Base-by-base conservation (phyloP, 176 grass and related monocot species). In the Aegilops tauschii region DNA sequence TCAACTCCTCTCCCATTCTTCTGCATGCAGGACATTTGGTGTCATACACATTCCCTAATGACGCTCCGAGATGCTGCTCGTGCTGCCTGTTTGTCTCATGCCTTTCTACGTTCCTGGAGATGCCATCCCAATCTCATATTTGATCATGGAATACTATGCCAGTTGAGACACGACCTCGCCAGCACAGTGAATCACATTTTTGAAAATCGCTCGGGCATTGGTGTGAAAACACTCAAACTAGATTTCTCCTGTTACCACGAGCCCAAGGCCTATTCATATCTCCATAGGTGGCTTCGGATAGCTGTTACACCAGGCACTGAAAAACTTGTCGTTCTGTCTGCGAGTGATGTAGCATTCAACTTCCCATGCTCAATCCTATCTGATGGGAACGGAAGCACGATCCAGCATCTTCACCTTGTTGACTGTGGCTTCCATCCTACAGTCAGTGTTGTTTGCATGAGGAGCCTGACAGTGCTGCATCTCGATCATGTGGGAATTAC, bases 11-110 rank as follows among this genome's bases (percentile, higher is more conserved):
- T 67, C 29, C 6, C 29, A 8, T 30, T 30, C 12, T 67, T 39
- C 4, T 39, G 18, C 9, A 70, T 12, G 67, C 9, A 70, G 34
- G 67, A 70, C 39, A 27, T 73, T 12, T 45, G 70, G 70, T 44
- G 5, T 73, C 70, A 73, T 40, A 73, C 45, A 73, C 70, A 73
- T 73, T 73, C 70, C 37, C n/a, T 73, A 44, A 45, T 73, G 70
- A n/a, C 4, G n/a, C 70, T 73, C 1, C 69, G 37, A 3, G 69
- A 44, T 27, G 69, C 69, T 73, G 69, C 69, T 6, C 69, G 5
- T n/a, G 69, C 69, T 73, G 20, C 70, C 11, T 23, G 5, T n/a
- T 12, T 73, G 37, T 44, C 70, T 45, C 37, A 3, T 73, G n/a
- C 70, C n/a, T 45, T 73, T 40, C 70, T 44, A 12, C 21, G 70